phyloP scores from a whole-genome alignment of 2,329 filamentous ascomycete species.

The Hypoxylon sp. region DNA sequence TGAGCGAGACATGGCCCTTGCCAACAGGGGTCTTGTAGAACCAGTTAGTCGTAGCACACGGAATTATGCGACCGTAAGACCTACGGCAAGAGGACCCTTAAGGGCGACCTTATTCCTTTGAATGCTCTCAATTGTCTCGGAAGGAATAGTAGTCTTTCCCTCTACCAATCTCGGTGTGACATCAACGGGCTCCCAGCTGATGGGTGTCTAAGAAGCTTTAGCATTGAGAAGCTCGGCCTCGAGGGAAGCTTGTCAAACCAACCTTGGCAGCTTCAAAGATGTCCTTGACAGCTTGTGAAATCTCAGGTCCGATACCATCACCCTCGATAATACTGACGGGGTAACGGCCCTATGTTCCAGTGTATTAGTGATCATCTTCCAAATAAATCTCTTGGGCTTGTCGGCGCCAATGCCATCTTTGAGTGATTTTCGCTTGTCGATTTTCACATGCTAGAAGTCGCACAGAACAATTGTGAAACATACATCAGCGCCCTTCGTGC shows the following conservation, averaged over 20 bases:
- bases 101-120: constrained; percentile 96
- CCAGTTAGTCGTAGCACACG: constrained; percentile 32
- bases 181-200: constrained; percentile 97
- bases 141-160: constrained; percentile 94
- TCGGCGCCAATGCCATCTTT: constrained; percentile 42
- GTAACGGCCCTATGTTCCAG: constrained; percentile 81
- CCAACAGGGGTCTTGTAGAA: constrained; percentile 84
- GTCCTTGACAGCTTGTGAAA: constrained; percentile 97
- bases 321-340: constrained; percentile 98
- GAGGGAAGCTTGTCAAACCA: constrained; percentile 51
- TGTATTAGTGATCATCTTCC: constrained; percentile 41
- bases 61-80: constrained; percentile 52
- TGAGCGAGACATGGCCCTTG: constrained; percentile 99
- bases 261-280: constrained; percentile 97
- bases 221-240: constrained; percentile 19
- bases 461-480: constrained; percentile 55
- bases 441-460: constrained; percentile 38
- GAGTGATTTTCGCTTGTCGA: constrained; percentile 58
- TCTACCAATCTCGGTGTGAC: constrained; percentile 94
- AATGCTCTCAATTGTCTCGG: constrained; percentile 93
- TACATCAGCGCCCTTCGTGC: constrained; percentile 89
- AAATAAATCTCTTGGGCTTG: constrained; percentile 15
- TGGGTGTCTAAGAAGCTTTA: constrained; percentile 74
- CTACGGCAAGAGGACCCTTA: constrained; percentile 95
- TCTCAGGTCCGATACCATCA: constrained; percentile 98